Evolutionary conservation across 169 alveolate species (phyloP), one percentile per base, ranked within the genome.

Genomic region (Eimeria sp.): DNA sequence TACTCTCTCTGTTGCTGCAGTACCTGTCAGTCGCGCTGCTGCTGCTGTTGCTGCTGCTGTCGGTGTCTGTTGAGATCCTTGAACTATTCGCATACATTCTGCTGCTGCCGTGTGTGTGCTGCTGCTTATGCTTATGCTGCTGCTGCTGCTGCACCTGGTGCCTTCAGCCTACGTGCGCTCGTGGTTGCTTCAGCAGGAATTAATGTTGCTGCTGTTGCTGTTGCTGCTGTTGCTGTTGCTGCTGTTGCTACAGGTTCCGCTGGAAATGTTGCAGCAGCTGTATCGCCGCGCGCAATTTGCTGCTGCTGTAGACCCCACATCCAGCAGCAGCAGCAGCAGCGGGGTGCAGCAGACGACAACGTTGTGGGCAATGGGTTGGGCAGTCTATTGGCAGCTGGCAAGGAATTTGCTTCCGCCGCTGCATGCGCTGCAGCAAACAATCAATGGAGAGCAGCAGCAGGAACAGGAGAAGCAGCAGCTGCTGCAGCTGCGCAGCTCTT

Each of bases 311-410:
- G 61, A 54, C 61, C 61, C 61, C 61, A 54, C 61, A 54, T 54
- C 20, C 61, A 54, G 61, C 61, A 54, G 61, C 61, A 54, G 61
- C 61, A 78, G 34, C 89, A 45, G 67, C 67, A 78, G 67, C n/a
- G 49, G n/a, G 51, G 63, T 13, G 61, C 63, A 78, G 51, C 67
- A 30, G 40, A 49, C 67, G 30, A 78, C 89, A 30, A 78, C 89
- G 0, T 49, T 78, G 89, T 78, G 89, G 89, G 63, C n/a, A 27
- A 78, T 78, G 89, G 89, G 89, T 49, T 78, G 89, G 89, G 67
- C 70, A 5, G 89, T 78, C 43, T 78, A 78, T 30, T 78, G 89
- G 89, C 89, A 78, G 67, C 89, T 78, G 16, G 89, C 89, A 34
- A 25, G 45, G 45, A 78, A 78, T 25, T 18, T 78, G 89, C 89